Evolutionary conservation across 2,329 filamentous ascomycete species (phyloP).

Genomic region (Aphanocladium album): DNA sequence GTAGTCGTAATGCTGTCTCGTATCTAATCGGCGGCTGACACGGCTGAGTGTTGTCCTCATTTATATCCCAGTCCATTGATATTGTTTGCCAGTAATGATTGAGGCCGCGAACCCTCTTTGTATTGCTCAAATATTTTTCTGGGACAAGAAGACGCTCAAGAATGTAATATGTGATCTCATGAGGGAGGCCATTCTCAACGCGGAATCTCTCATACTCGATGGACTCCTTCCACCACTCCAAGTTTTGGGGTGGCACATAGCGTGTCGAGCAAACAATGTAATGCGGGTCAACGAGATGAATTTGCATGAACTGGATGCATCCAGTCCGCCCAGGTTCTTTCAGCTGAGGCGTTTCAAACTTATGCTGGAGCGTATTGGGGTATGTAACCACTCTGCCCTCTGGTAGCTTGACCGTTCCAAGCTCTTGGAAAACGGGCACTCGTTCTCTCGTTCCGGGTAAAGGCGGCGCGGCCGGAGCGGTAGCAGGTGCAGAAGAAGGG

Average conservation of each 20-base stretch:
- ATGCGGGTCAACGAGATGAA: slow-evolving; percentile 7
- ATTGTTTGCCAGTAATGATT: background rate
- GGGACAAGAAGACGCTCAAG: background rate
- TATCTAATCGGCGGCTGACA: background rate
- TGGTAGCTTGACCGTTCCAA: background rate
- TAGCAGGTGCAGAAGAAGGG: background rate
- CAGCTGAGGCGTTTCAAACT: background rate
- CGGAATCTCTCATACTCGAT: background rate
- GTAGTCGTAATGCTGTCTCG: background rate
- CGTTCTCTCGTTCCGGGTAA: background rate
- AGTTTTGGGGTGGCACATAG: background rate
- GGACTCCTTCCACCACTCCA: background rate
- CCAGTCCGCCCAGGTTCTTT: background rate
- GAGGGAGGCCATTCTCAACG: background rate
- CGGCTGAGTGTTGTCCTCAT: background rate
- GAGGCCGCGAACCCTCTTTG: background rate
- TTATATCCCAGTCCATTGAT: background rate
- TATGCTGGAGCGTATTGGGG: slow-evolving; percentile 2
- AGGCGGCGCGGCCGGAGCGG: background rate
- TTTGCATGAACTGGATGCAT: background rate
- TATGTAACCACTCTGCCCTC: background rate
- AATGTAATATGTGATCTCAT: background rate
- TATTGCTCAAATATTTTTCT: background rate
- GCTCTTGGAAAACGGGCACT: background rate
- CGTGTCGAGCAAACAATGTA: background rate